Evolutionary conservation across 2,329 filamentous ascomycete species (phyloP).

Genomic region (Davidsoniella eucalypti): DNA sequence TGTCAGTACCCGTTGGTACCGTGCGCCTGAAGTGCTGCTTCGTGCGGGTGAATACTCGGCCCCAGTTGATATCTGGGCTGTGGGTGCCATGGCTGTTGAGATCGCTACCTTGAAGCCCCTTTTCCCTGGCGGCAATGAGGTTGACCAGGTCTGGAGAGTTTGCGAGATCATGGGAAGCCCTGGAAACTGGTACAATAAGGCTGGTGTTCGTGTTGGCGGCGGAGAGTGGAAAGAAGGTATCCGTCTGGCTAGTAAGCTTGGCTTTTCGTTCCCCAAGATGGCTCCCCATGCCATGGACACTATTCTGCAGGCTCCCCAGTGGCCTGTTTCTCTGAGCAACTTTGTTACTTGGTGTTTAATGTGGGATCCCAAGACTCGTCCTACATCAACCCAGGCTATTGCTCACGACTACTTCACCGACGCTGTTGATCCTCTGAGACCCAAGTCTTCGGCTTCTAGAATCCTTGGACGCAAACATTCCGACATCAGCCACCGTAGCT

Average conservation of each 20-base stretch:
- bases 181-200: constrained; percentile 93
- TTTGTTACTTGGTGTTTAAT: constrained; percentile 98
- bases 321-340: constrained; percentile 72
- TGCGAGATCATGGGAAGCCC: constrained; percentile 99
- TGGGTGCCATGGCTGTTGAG: constrained; percentile 97
- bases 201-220: constrained; percentile 70
- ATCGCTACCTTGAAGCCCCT: constrained; percentile 91
- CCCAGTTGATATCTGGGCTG: constrained; percentile 95
- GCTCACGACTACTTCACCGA: constrained; percentile 90
- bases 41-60: constrained; percentile 93
- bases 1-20: constrained; percentile 95
- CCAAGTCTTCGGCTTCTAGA: constrained; percentile 76
- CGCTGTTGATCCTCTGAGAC: constrained; percentile 76
- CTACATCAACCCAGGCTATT: constrained; percentile 85
- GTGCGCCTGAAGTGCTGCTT: constrained; percentile 84
- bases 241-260: constrained; percentile 81
- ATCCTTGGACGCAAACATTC: constrained; percentile 83
- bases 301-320: constrained; percentile 76
- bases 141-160: constrained; percentile 96
- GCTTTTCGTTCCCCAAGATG: constrained; percentile 99
- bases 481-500: constrained; percentile 51
- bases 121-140: constrained; percentile 94
- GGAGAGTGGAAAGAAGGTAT: constrained; percentile 97
- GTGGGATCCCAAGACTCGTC: constrained; percentile 90
- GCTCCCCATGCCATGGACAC: constrained; percentile 93